A percentile compares a stretch with the other conserved stretches of the same genome.
Evolutionary conservation across 257 asterid genomes (phyloP).

Genomic region (Petunia secreta): DNA sequence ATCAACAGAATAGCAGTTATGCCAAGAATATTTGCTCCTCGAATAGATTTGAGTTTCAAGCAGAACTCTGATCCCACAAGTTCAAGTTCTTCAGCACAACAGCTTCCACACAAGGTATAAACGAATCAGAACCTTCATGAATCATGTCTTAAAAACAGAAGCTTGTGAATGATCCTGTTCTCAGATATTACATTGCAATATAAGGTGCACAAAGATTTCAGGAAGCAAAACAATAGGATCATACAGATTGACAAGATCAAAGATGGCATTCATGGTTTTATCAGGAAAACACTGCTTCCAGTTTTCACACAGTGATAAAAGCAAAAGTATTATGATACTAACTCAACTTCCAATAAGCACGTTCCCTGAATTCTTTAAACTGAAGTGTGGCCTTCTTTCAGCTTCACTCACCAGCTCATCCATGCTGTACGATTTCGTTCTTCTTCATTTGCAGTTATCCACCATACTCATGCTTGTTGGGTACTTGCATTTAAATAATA

Average conservation of each 20-base stretch:
- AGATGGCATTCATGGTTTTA: background rate
- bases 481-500: background rate
- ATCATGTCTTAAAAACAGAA: background rate
- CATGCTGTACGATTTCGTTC: background rate
- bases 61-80: background rate
- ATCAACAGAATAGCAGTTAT: background rate
- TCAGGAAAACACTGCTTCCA: background rate
- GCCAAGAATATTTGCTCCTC: background rate
- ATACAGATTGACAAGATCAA: background rate
- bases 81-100: background rate
- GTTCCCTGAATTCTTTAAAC: background rate
- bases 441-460: background rate
- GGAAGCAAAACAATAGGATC: background rate
- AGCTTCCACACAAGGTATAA: background rate
- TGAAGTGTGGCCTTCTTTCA: constrained; percentile 8
- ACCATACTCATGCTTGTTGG: background rate
- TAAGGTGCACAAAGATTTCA: background rate
- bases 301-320: constrained; percentile 13
- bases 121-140: background rate
- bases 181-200: background rate
- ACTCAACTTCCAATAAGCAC: background rate
- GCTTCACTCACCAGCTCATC: background rate
- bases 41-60: constrained; percentile 1
- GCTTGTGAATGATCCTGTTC: background rate
- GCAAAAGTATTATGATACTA: constrained; percentile 1